Evolutionary conservation across 2,329 filamentous ascomycete species (phyloP), one percentile per base, ranked within the genome.

Genomic region (Neonectria hederae): DNA sequence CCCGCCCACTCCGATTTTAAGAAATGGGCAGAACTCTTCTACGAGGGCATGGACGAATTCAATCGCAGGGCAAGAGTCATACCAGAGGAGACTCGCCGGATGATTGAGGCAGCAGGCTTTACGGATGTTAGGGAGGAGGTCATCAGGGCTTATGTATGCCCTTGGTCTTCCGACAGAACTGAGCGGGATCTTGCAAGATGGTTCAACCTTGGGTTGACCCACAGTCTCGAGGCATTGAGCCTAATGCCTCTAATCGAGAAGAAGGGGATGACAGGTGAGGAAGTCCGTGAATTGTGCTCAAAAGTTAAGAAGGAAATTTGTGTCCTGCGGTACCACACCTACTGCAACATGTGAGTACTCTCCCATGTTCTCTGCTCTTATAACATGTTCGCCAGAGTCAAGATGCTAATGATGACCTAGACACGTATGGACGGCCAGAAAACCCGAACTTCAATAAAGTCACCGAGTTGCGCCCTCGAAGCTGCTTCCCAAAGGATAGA

Each of bases 201-300:
- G 92, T 97, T 97, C 79, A 94, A 95, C 74, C 82, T 95, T 24
- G 90, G 89, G 42, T 83, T 97, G 70, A 89, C 86, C 11, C 88
- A 92, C 74, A 91, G 91, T 26, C 79, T 97, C 54, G 87, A 93
- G 71, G 89, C 90, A 13, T 82, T 97, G 72, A 90, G 90, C 68
- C 78, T 96, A 72, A 91, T 86, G 38, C 91, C 94, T 8, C 85
- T 97, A 74, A 90, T 87, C 48, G 86, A 79, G 56, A 72, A 75
- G 40, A 62, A 77, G 19, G 69, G 89, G 62, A 75, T 76, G 72
- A 72, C 63, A 4, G 83, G 89, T 45, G 86, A 87, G 56, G 83
- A 92, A 65, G 89, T 97, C 51, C 81, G 83, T 60, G 83, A 84
- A 17, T 81, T 97, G 38, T 82, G 89, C 49, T 79, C 83, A 4